These are phyloP conservation scores for Ophiostoma angusticollis DNA, from an alignment of 2,329 filamentous ascomycete species.

Conservation along the genomic window DNA sequence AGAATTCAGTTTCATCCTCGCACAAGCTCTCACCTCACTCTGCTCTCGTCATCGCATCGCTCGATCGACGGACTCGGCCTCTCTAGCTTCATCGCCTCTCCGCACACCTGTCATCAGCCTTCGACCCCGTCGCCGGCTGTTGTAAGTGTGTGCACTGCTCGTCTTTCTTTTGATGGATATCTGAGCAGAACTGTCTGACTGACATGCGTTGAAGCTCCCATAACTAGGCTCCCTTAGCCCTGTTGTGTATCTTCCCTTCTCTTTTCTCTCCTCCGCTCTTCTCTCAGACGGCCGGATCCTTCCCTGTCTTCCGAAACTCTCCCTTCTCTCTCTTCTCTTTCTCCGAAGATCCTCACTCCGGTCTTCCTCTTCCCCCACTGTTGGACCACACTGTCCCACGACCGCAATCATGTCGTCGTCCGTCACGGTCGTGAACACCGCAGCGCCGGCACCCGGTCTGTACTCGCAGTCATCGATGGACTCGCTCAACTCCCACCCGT, in stretches of 20 bases:
- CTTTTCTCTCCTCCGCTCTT: background rate
- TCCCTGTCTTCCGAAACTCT: background rate
- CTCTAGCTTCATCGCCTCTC: constrained; percentile 2
- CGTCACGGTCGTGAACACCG: constrained; percentile 9
- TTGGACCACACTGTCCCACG: background rate
- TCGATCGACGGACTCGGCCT: constrained; percentile 7
- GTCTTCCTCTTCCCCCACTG: too few species aligned
- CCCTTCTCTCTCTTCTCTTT: background rate
- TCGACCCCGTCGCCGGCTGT: constrained; percentile 15
- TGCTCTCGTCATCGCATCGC: constrained; percentile 4
- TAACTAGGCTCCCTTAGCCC: constrained; percentile 10
- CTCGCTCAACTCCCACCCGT: constrained; percentile 80
- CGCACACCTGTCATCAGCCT: constrained; percentile 14
- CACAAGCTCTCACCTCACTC: background rate
- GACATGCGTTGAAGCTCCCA: constrained; percentile 11
- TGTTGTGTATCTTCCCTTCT: constrained; percentile 5
- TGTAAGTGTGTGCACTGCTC: constrained; percentile 14
- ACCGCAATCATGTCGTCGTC: constrained; percentile 11
- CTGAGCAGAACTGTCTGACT: constrained; percentile 12
- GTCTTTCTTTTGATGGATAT: constrained; percentile 13
- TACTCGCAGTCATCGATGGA: constrained; percentile 48
- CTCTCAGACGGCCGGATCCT: too few species aligned
- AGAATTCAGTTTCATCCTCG: constrained; percentile 10
- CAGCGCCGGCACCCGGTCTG: constrained; percentile 11
- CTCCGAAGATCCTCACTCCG: background rate